Evolutionary conservation across 306 rosid genomes (phyloP), one percentile per base, ranked within the genome.

Genomic region (Vigna unguiculata): DNA sequence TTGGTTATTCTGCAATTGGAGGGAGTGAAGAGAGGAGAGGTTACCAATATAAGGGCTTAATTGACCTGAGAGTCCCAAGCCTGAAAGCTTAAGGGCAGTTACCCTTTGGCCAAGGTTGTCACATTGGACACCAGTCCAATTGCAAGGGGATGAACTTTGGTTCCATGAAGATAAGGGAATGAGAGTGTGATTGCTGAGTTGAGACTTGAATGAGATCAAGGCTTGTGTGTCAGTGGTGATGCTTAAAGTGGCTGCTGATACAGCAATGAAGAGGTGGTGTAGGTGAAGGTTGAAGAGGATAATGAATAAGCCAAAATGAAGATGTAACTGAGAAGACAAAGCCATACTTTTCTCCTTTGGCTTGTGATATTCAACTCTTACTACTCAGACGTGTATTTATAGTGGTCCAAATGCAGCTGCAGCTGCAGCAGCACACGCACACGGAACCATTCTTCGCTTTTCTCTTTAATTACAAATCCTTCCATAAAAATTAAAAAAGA

Each of bases 101-200:
- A 93, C 96, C 85, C 98, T 84, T 1, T 74, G 68, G 40, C 53
- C 47, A 34, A 36, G 63, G 25, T 24, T 81, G 71, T 71, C 83
- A 81, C 97, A 91, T 1, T 38, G 34, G 4, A 93, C 88, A 74
- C 91, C 93, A 4, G 86, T 86, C 96, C 96, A 90, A 22, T 88
- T 80, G 83, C 91, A 89, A 1, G 89, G 89, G 1, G 87, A 78
- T 51, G 89, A 78, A 17, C 55, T 75, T 0, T 77, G 79, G 79
- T 48, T 73, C 97, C 91, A 88, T 52, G 87, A 83, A 14, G 84
- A 80, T 17, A 84, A 67, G 34, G 74, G 73, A 51, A 71, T 58
- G 11, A 81, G 12, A 77, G 34, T 30, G 7, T 88, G 78, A 60
- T 51, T 14, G 6, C 16, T 83, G 5, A 88, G 51, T 25, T 73